A percentile compares a stretch with the other conserved stretches of the same genome.
phyloP scores from a whole-genome alignment of 192 early-diverging fungal genomes.

The Coemansia sp. region DNA sequence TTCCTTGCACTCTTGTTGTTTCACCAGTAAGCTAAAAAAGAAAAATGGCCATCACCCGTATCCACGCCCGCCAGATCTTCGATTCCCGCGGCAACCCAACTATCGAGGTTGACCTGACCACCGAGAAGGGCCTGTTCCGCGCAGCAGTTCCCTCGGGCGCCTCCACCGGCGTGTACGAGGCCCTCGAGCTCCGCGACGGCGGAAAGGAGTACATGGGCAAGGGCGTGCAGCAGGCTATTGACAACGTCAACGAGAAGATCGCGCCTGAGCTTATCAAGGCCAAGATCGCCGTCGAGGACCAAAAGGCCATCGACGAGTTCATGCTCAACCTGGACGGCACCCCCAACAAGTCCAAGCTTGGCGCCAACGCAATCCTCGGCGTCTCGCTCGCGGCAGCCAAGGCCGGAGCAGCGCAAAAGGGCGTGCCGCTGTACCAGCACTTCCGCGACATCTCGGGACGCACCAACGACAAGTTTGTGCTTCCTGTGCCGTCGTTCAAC shows the following conservation, averaged over 20 bases:
- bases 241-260: slow-evolving; percentile 88
- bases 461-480: slow-evolving; percentile 80
- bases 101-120: slow-evolving; percentile 96
- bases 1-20: background rate
- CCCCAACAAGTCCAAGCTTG: slow-evolving; percentile 91
- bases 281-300: slow-evolving; percentile 81
- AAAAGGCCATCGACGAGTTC: slow-evolving; percentile 88
- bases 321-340: slow-evolving; percentile 92
- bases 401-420: slow-evolving; percentile 93
- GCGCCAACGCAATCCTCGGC: slow-evolving; percentile 98
- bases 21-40: background rate
- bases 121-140: slow-evolving; percentile 91
- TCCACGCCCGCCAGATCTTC: slow-evolving; percentile 96
- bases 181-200: slow-evolving; percentile 94
- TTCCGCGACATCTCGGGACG: slow-evolving; percentile 82
- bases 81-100: slow-evolving; percentile 99
- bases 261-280: slow-evolving; percentile 80
- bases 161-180: slow-evolving; percentile 98
- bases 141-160: slow-evolving; percentile 98
- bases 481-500: slow-evolving; percentile 97
- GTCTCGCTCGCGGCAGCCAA: slow-evolving; percentile 94
- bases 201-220: slow-evolving; percentile 91
- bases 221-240: slow-evolving; percentile 87
- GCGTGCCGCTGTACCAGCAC: slow-evolving; percentile 93
- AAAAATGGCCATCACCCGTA: slow-evolving; percentile 67